These are phyloP conservation scores for Starmera stellimalicola DNA, from an alignment of 1,139 yeast genomes.

Conservation along the genomic window DNA sequence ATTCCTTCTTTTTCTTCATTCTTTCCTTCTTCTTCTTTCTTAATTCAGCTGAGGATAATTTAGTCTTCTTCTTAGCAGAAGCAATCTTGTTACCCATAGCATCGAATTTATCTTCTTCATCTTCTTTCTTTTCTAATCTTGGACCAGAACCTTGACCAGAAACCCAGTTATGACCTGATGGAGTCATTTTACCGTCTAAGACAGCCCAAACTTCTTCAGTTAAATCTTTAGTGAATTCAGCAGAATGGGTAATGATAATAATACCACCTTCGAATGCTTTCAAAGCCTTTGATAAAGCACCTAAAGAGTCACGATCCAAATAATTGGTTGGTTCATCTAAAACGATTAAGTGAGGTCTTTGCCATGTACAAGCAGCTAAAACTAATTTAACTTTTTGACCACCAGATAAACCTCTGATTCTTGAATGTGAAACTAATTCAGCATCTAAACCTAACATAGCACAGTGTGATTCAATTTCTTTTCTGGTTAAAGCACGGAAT, in stretches of 20 bases:
- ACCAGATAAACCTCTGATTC: conserved; percentile 99
- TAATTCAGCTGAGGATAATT: conserved; percentile 97
- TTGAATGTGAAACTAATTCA: conserved; percentile 98
- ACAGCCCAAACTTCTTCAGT: conserved; percentile 99
- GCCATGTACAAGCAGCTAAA: conserved; percentile 99
- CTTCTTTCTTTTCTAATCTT: conserved; percentile 94
- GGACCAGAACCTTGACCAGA: conserved; percentile 99
- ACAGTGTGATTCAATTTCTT: conserved; percentile 99
- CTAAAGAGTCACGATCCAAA: conserved; percentile 98
- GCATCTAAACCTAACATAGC: conserved; percentile 97
- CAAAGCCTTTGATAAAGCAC: conserved; percentile 98
- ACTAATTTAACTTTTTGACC: conserved; percentile 99
- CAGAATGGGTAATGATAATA: conserved; percentile 98
- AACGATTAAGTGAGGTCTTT: conserved; percentile 98
- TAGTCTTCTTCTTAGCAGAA: conserved; percentile 90
- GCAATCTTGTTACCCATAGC: conserved; percentile 99
- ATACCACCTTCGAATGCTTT: conserved; percentile 99
- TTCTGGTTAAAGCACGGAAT: conserved; percentile 99
- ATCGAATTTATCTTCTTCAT: conserved; percentile 97
- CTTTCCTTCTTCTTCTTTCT: conserved; percentile 99
- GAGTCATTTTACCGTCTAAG: conserved; percentile 94
- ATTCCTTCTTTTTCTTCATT: conserved; percentile 99
- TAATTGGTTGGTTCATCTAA: conserved; percentile 99
- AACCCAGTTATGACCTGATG: conserved; percentile 99
- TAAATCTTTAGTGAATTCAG: conserved; percentile 98